Evolutionary conservation across 2,329 filamentous ascomycete species (phyloP), one percentile per base, ranked within the genome.

Genomic region (Endoconidiophora polonica): DNA sequence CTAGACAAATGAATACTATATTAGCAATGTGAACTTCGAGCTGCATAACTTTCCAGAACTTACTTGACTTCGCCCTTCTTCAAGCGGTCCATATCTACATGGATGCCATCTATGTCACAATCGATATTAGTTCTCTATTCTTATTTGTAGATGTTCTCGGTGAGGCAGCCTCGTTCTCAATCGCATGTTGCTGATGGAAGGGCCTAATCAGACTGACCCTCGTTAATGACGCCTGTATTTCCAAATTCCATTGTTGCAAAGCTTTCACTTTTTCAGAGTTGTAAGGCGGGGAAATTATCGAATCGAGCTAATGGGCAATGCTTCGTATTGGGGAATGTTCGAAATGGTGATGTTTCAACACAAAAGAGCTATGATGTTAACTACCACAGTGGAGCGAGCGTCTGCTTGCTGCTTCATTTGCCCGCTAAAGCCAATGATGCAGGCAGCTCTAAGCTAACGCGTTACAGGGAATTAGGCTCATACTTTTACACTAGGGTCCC

Each of bases 31-130:
- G 29, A 12, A 26, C 16, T 23, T 46, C 24, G 14, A 2, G n/a
- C 16, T n/a, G 10, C 20, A 39, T 5, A 37, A 18, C n/a, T 22
- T 20, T 26, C 29, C 12, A 20, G 33, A 55, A 71, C 86, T 70
- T 72, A 95, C 87, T 98, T 98, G 65, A 98, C 90, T 72, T 98
- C 91, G 55, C 91, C 91, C 68, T 87, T 91, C 81, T 98, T 98
- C 67, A 98, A 72, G 63, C 91, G 83, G 62, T 96, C 86, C 91
- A 98, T 98, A 64, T 98, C 91, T 59, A 98, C 75, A 66, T 98
- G 91, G 65, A 98, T 96, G 65, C 91, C 91, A 88, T 98, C 91
- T 96, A 61, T 44, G 50, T 37, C 29, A 38, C 42, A 48, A 48
- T 50, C 40, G n/a, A 12, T 26, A 54, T 59, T 49, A 60, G 59